Conservation (phyloP, 2,329 filamentous ascomycete species). For the Blastomyces gilchristii region DNA sequence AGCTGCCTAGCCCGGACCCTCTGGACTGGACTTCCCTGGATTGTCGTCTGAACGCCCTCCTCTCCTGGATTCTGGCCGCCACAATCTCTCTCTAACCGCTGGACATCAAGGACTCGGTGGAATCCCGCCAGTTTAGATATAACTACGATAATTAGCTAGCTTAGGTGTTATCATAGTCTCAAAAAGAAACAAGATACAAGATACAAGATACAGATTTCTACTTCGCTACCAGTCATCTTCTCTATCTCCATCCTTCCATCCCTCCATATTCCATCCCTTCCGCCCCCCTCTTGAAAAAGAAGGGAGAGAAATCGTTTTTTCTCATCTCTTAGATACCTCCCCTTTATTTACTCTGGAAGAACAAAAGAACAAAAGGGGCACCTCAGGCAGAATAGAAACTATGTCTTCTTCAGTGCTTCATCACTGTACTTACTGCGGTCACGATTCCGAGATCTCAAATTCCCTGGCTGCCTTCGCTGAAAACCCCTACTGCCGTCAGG, state of each 20-base stretch:
- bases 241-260: slow-evolving; percentile 11
- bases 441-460: slow-evolving; percentile 29
- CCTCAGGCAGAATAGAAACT: slow-evolving; percentile 9
- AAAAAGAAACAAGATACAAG: slow-evolving; percentile 4
- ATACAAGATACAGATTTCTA: slow-evolving; percentile 11
- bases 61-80: not conserved
- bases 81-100: not conserved
- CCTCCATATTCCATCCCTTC: slow-evolving; percentile 10
- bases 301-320: not conserved
- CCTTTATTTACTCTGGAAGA: not conserved
- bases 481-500: slow-evolving; percentile 33
- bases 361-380: slow-evolving; percentile 5
- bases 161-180: slow-evolving; percentile 11
- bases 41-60: not conserved
- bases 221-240: slow-evolving; percentile 9
- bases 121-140: slow-evolving; percentile 4
- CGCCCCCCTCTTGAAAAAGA: not conserved
- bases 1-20: not conserved
- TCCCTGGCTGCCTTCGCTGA: slow-evolving; percentile 29
- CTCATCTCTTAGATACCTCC: not conserved
- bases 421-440: slow-evolving; percentile 32
- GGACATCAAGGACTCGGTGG: not conserved
- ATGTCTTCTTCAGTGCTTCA: slow-evolving; percentile 33
- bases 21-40: not conserved
- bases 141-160: slow-evolving; percentile 11